Evolutionary conservation across 23 red algal genomes (phyloP), one percentile per base, ranked within the genome.

Genomic region (Pyropia haitanensis): DNA sequence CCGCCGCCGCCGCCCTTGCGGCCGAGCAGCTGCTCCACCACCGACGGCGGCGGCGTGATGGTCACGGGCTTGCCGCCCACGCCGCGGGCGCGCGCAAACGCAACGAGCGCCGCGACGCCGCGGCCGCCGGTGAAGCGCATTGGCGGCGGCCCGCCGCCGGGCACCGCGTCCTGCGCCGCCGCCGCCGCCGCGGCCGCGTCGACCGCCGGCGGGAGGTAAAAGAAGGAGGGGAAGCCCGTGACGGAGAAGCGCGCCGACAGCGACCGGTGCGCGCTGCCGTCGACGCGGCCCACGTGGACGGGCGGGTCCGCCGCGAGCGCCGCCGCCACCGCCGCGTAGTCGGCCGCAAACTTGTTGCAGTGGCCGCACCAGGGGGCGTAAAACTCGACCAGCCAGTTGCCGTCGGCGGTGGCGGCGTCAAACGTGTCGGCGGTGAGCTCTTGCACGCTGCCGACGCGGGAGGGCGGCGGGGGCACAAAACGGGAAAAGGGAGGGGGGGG

Each of bases 381-480:
- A 58, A 58, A 58, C 55, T 58, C 55, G 1, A 58, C 24, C 55
- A 58, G 55, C 55, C 55, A 58, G 39, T 46, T 46, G 39, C 39
- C 39, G 4, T 46, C 39, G 39, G 39, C 39, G 39, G 39, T 46
- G 39, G 39, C 39, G 39, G 39, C 1, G 39, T 46, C 39, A 12
- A 46, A 46, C 39, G 39, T 46, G 39, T 46, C 39, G 10, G 39
- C 39, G 39, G 39, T 46, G 39, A 46, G 39, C 39, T 46, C 39
- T 46, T 46, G 39, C 0, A 46, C 39, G 39, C 39, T 46, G 31
- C 6, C 31, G 3, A 6, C 31, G 6, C n/a, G 31, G 31, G 31
- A 33, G 31, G 31, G 31, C 31, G 6, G 31, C 6, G 39, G 5
- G n/a, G n/a, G n/a, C n/a, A n/a, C n/a, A n/a, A 13, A 7, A 46